Conservation (phyloP, 768 basidiomycete genomes). For the Suillus ampliporus region DNA sequence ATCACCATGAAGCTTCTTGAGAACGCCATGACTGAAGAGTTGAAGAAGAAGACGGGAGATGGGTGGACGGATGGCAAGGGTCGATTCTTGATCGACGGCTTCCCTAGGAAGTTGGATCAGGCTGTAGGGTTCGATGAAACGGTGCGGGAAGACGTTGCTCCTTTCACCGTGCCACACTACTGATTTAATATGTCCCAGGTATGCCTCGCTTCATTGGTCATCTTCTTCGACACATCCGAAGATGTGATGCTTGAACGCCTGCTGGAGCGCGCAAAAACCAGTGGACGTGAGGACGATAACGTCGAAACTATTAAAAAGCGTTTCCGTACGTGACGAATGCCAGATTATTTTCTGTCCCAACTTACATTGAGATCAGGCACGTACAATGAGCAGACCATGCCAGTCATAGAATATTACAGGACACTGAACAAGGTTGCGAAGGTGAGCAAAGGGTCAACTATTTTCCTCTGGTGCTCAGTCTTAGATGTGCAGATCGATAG, state of each 20-base stretch:
- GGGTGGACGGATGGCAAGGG: conserved; percentile 77
- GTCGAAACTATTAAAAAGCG: conserved; percentile 93
- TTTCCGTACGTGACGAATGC: conserved; percentile 69
- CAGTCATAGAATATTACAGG: conserved; percentile 87
- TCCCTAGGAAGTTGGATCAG: conserved; percentile 99
- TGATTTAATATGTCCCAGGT: conserved; percentile 52
- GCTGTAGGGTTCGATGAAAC: conserved; percentile 88
- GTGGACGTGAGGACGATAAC: conserved; percentile 96
- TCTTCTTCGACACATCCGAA: conserved; percentile 89
- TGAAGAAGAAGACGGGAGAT: conserved; percentile 50
- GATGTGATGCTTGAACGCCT: conserved; percentile 87
- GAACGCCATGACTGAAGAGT: conserved; percentile 81
- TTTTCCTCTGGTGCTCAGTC: conserved; percentile 6
- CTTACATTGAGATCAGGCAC: conserved; percentile 5
- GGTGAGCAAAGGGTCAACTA: conserved; percentile 49
- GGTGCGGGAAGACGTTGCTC: conserved; percentile 48
- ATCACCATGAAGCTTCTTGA: conserved; percentile 95
- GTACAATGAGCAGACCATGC: conserved; percentile 69
- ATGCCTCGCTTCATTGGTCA: conserved; percentile 76
- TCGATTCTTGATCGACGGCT: conserved; percentile 95
- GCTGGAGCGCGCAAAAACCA: conserved; percentile 90
- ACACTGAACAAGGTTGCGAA: conserved; percentile 73
- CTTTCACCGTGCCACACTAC: not conserved
- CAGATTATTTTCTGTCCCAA: not conserved
- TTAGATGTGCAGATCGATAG: conserved; percentile 62